These are phyloP conservation scores for Pleurozium schreberi DNA, from an alignment of 225 moss, liverwort and hornwort species.

Conservation along the genomic window DNA sequence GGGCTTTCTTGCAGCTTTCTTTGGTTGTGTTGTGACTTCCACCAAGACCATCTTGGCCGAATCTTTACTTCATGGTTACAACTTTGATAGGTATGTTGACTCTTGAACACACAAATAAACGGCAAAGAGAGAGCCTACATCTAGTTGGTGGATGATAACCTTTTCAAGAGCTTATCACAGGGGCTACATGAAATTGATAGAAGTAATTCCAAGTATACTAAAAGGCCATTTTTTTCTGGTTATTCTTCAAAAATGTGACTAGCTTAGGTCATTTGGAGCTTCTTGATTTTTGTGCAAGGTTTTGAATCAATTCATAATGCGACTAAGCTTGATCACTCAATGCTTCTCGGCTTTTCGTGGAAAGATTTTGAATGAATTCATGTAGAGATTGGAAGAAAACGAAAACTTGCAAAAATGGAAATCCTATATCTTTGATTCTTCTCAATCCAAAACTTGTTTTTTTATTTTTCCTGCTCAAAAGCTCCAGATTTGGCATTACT, in stretches of 20 bases:
- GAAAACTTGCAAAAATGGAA: neutral
- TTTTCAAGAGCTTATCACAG: neutral
- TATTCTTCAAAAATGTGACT: neutral
- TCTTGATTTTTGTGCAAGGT: neutral
- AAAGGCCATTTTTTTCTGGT: neutral
- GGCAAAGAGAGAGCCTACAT: neutral
- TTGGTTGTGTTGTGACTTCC: conserved; percentile 72
- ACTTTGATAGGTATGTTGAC: conserved; percentile 57
- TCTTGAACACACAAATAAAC: neutral
- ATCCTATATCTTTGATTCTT: neutral
- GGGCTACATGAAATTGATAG: neutral
- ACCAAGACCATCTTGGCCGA: conserved; percentile 77
- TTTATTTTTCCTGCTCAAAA: too few species aligned
- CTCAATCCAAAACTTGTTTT: neutral
- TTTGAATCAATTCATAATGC: neutral
- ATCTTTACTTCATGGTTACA: conserved; percentile 70
- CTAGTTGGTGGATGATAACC: neutral
- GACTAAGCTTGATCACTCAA: neutral
- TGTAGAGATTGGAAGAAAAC: neutral
- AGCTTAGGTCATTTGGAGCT: neutral
- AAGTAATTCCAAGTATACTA: neutral
- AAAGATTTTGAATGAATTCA: neutral
- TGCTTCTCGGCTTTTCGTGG: neutral
- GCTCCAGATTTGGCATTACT: too few species aligned
- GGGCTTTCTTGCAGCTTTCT: conserved; percentile 70